phyloP scores from a whole-genome alignment of 2,329 filamentous ascomycete species.

The Nectriaceae sp. region DNA sequence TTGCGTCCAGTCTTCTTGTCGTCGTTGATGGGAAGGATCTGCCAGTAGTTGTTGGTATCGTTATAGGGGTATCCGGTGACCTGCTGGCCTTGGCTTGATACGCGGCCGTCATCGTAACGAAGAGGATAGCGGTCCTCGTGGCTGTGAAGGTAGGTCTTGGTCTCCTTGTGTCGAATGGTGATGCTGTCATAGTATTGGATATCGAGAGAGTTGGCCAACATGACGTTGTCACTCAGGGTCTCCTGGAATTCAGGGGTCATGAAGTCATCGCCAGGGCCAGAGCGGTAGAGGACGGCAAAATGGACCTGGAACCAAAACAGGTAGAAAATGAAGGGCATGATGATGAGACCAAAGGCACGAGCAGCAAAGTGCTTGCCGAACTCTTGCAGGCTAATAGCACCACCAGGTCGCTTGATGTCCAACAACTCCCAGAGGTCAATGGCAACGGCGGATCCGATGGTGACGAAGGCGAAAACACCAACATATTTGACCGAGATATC shows the following conservation, averaged over 20 bases:
- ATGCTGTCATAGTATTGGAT: slow-evolving; percentile 91
- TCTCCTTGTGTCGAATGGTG: slow-evolving; percentile 93
- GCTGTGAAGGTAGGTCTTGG: slow-evolving; percentile 93
- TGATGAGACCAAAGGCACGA: slow-evolving; percentile 80
- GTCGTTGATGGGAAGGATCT: slow-evolving; percentile 74
- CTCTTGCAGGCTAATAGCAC: slow-evolving; percentile 74
- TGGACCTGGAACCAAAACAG: slow-evolving; percentile 99
- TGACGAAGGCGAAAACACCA: slow-evolving; percentile 94
- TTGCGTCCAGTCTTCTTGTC: slow-evolving; percentile 59
- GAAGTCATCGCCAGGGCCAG: slow-evolving; percentile 95
- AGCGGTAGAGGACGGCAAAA: slow-evolving; percentile 84
- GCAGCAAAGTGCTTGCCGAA: slow-evolving; percentile 91
- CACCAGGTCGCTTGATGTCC: slow-evolving; percentile 81
- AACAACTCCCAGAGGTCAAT: slow-evolving; percentile 96
- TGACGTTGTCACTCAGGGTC: slow-evolving; percentile 90
- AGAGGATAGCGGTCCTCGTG: slow-evolving; percentile 88
- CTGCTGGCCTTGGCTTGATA: slow-evolving; percentile 97
- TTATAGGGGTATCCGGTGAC: slow-evolving; percentile 98
- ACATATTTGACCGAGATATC: slow-evolving; percentile 99
- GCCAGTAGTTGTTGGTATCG: slow-evolving; percentile 98
- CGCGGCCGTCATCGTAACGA: slow-evolving; percentile 94
- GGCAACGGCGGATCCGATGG: slow-evolving; percentile 88
- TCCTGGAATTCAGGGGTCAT: slow-evolving; percentile 99
- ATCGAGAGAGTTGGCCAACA: slow-evolving; percentile 82
- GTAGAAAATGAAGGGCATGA: slow-evolving; percentile 96